Evolutionary conservation across 768 basidiomycete species (phyloP).

Genomic region (Calocera viscosa): DNA sequence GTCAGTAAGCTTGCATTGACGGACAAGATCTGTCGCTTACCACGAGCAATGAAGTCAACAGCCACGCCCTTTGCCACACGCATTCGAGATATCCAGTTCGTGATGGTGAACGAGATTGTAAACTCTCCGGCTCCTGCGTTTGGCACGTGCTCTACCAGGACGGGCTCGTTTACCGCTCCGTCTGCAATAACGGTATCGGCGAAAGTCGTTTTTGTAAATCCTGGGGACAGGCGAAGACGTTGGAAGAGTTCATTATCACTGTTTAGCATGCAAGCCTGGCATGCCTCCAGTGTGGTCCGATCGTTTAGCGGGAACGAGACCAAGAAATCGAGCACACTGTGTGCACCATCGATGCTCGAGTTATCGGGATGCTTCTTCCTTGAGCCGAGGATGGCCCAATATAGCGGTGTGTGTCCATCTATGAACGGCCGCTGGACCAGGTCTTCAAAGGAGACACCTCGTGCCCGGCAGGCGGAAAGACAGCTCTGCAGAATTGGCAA

Average conservation of each 20-base stretch:
- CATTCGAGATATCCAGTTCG: constrained; percentile 56
- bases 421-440: constrained; percentile 52
- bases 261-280: constrained; percentile 51
- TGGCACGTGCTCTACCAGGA: constrained; percentile 41
- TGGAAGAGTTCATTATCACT: constrained; percentile 53
- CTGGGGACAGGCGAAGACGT: constrained; percentile 39
- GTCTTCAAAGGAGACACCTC: constrained; percentile 39
- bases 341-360: constrained; percentile 6
- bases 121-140: constrained; percentile 42
- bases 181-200: constrained; percentile 39
- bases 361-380: background rate
- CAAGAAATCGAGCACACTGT: constrained; percentile 40
- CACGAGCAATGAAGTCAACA: constrained; percentile 55
- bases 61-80: constrained; percentile 41
- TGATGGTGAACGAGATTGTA: constrained; percentile 29
- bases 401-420: constrained; percentile 53
- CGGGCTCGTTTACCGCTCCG: constrained; percentile 39
- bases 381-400: constrained; percentile 57
- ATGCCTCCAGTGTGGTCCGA: constrained; percentile 45
- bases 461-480: constrained; percentile 42
- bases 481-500: constrained; percentile 48
- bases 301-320: constrained; percentile 37
- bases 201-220: constrained; percentile 41
- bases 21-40: constrained; percentile 21
- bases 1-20: background rate